Percentiles rank a stretch among this genome's conserved stretches.
Conservation (phyloP, 371 early-diverging fungal species). For the Catenaria anguillulae region DNA sequence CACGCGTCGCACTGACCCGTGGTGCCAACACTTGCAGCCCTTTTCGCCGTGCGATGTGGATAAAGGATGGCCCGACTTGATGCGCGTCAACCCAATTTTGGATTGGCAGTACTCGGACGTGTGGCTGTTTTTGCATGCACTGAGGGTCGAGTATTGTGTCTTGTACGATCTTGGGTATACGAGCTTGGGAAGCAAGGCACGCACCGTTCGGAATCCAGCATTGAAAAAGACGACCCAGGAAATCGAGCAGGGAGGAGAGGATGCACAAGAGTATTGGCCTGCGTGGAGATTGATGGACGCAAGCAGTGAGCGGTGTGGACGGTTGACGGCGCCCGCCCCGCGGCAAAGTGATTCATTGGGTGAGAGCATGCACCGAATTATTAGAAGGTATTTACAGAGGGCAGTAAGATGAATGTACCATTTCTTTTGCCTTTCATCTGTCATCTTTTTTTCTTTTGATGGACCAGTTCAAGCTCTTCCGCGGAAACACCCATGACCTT, state of each 20-base stretch:
- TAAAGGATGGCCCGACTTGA: slow-evolving; percentile 77
- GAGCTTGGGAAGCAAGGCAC: slow-evolving; percentile 73
- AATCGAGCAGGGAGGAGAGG: no score
- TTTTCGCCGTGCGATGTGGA: slow-evolving; percentile 56
- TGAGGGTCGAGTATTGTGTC: slow-evolving; percentile 70
- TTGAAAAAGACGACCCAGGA: no score
- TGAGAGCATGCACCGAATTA: no score
- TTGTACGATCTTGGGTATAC: slow-evolving; percentile 91
- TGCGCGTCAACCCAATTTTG: slow-evolving; percentile 84
- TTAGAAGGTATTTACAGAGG: no score
- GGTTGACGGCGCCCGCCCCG: neutral
- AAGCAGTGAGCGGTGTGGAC: neutral
- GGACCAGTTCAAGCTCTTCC: no score
- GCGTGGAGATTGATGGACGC: neutral
- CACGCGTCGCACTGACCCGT: slow-evolving; percentile 80
- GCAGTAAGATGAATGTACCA: no score
- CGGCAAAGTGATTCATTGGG: no score
- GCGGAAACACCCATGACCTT: no score
- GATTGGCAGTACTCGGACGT: slow-evolving; percentile 77
- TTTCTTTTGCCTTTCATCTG: no score
- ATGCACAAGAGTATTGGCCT: neutral
- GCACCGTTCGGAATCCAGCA: slow-evolving; percentile 73
- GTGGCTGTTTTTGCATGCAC: slow-evolving; percentile 58
- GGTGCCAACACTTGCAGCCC: slow-evolving; percentile 47
- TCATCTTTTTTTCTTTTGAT: no score